A percentile compares a stretch with the other conserved stretches of the same genome.
Evolutionary conservation across 2,329 filamentous ascomycete genomes (phyloP).

Genomic region (Microsporum audouinii): DNA sequence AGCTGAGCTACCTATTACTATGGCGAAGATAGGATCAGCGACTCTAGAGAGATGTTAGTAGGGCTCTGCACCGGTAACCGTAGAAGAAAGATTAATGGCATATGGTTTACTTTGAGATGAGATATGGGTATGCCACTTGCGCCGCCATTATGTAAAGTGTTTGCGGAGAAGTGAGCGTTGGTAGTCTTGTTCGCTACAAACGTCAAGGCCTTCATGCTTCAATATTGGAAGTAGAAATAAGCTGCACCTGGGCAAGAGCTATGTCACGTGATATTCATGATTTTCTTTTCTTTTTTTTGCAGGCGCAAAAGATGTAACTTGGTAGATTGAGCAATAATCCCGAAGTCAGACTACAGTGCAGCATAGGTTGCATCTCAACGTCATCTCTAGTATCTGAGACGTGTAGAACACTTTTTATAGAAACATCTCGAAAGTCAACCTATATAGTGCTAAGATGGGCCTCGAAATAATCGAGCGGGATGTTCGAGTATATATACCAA

Average conservation of each 20-base stretch:
- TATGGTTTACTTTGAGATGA: conserved; percentile 7
- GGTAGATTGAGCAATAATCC: too few species aligned
- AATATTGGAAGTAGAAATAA: background rate
- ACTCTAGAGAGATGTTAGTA: conserved; percentile 27
- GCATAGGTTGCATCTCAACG: too few species aligned
- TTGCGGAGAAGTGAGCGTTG: background rate
- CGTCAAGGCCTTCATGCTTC: background rate
- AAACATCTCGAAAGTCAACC: too few species aligned
- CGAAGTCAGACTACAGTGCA: too few species aligned
- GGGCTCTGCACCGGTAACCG: background rate
- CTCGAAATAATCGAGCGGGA: too few species aligned
- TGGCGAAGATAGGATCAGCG: conserved; percentile 45
- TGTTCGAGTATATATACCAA: too few species aligned
- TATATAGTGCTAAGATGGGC: too few species aligned
- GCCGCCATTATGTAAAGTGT: conserved; percentile 2
- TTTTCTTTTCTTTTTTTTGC: background rate
- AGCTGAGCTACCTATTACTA: conserved; percentile 43
- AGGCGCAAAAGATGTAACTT: too few species aligned
- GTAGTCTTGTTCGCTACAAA: background rate
- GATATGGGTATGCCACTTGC: conserved; percentile 4
- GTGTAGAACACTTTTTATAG: too few species aligned
- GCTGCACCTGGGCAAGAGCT: background rate
- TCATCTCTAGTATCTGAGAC: too few species aligned
- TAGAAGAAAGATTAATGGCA: background rate
- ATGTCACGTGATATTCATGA: background rate